Conservation (phyloP, 1,284 basidiomycete genomes). For the Schizopora paradoxa region DNA sequence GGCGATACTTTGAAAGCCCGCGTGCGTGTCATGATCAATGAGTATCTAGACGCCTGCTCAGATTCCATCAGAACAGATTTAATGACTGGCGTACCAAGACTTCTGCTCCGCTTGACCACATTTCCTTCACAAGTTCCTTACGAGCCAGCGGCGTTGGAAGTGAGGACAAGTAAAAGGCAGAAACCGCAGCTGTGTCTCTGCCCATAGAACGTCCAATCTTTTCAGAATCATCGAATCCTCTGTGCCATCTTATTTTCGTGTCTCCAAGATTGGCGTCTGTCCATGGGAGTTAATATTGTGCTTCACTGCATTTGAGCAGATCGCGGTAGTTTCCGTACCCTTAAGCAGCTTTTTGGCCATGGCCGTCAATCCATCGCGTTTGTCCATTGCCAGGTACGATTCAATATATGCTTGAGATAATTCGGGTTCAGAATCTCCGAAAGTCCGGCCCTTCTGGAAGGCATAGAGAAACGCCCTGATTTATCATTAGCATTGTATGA, state of each 20-base stretch:
- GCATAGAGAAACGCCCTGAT: conserved; percentile 59
- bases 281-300: conserved; percentile 3
- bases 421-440: conserved; percentile 33
- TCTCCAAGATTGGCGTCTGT: conserved; percentile 44
- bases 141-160: conserved; percentile 59
- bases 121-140: conserved; percentile 68
- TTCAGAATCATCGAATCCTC: conserved; percentile 46
- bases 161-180: conserved; percentile 81
- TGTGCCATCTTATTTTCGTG: conserved; percentile 49
- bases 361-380: conserved; percentile 57
- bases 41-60: conserved; percentile 51
- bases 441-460: conserved; percentile 45
- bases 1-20: conserved; percentile 80
- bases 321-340: conserved; percentile 32
- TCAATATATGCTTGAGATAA: conserved; percentile 46
- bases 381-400: conserved; percentile 66
- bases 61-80: conserved; percentile 20
- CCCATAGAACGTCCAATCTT: conserved; percentile 34
- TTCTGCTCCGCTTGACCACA: conserved; percentile 88
- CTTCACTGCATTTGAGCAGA: conserved; percentile 8
- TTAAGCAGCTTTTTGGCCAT: conserved; percentile 60
- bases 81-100: conserved; percentile 51
- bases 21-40: conserved; percentile 77
- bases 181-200: conserved; percentile 65
- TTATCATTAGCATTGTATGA: conserved; percentile 4